Evolutionary conservation across 1,284 basidiomycete species (phyloP).

Genomic region (Butyriboletus appendiculatus): DNA sequence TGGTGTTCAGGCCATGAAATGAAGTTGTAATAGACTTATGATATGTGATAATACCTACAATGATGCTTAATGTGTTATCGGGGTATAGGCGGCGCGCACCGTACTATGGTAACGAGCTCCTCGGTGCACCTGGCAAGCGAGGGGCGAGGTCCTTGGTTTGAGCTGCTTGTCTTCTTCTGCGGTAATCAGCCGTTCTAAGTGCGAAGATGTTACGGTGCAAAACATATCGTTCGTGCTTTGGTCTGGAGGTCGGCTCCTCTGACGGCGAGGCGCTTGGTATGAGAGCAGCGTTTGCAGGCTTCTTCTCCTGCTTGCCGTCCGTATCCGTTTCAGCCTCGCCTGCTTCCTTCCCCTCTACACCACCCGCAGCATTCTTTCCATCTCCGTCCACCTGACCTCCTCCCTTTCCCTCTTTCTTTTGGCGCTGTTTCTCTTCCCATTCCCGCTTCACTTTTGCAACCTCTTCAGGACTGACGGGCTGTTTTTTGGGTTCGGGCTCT

Average conservation of each 20-base stretch:
- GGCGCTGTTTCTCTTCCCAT: constrained; percentile 73
- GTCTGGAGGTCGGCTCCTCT: constrained; percentile 31
- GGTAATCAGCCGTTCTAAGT: constrained; percentile 61
- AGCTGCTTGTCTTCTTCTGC: constrained; percentile 53
- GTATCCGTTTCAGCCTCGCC: constrained; percentile 24
- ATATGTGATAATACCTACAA: background rate
- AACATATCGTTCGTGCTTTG: constrained; percentile 53
- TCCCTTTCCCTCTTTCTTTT: constrained; percentile 50
- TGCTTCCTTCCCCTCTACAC: constrained; percentile 26
- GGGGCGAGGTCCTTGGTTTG: constrained; percentile 59
- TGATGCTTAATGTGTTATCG: background rate
- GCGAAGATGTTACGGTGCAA: constrained; percentile 63
- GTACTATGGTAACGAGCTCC: constrained; percentile 23
- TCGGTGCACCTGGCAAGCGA: constrained; percentile 53
- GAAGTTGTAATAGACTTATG: constrained; percentile 38
- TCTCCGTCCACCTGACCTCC: constrained; percentile 33
- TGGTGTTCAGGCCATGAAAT: constrained; percentile 66
- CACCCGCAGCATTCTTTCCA: constrained; percentile 33
- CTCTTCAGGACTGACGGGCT: constrained; percentile 59
- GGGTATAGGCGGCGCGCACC: background rate
- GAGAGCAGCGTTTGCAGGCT: constrained; percentile 22
- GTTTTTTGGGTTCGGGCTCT: constrained; percentile 41
- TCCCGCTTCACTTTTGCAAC: constrained; percentile 74
- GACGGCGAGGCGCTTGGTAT: constrained; percentile 25
- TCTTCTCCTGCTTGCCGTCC: constrained; percentile 29